Evolutionary conservation across 169 alveolate genomes (phyloP).

Genomic region (Plasmodium berghei): DNA sequence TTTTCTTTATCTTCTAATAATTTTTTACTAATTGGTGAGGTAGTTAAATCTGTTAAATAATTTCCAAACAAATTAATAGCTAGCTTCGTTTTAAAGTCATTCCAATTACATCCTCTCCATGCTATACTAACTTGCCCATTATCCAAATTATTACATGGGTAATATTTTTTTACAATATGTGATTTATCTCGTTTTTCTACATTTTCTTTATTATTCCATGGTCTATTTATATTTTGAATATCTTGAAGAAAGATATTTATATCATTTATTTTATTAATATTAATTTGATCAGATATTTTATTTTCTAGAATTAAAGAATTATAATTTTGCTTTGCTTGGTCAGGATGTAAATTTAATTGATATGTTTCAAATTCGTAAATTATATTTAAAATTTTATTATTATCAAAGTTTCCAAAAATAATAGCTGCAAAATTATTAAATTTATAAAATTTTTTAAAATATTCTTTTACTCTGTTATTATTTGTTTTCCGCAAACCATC

Average conservation of each 20-base stretch:
- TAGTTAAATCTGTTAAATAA: slow-evolving; percentile 78
- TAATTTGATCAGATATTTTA: background rate
- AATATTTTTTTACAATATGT: slow-evolving; percentile 41
- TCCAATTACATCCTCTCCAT: slow-evolving; percentile 86
- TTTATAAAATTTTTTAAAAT: slow-evolving; percentile 79
- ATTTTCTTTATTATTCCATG: slow-evolving; percentile 77
- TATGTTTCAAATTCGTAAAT: slow-evolving; percentile 37
- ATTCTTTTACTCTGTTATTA: slow-evolving; percentile 78
- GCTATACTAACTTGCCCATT: slow-evolving; percentile 78
- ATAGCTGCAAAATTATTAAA: slow-evolving; percentile 79
- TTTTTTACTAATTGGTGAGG: slow-evolving; percentile 82
- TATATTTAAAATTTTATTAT: slow-evolving; percentile 29
- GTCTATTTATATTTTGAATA: slow-evolving; percentile 29
- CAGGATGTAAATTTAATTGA: slow-evolving; percentile 28
- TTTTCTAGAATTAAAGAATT: background rate
- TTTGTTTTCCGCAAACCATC: slow-evolving; percentile 80
- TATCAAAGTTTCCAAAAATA: slow-evolving; percentile 79
- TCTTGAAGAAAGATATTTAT: slow-evolving; percentile 20
- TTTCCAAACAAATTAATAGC: slow-evolving; percentile 81
- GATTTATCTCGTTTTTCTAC: slow-evolving; percentile 58
- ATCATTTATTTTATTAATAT: background rate
- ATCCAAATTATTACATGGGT: slow-evolving; percentile 83
- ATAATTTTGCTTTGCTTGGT: slow-evolving; percentile 7
- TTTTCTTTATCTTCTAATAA: slow-evolving; percentile 78
- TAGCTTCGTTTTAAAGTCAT: slow-evolving; percentile 69